Percentiles rank a stretch among this genome's conserved stretches.
phyloP scores from a whole-genome alignment of 1,284 basidiomycete species.

The Puccinia hordei region DNA sequence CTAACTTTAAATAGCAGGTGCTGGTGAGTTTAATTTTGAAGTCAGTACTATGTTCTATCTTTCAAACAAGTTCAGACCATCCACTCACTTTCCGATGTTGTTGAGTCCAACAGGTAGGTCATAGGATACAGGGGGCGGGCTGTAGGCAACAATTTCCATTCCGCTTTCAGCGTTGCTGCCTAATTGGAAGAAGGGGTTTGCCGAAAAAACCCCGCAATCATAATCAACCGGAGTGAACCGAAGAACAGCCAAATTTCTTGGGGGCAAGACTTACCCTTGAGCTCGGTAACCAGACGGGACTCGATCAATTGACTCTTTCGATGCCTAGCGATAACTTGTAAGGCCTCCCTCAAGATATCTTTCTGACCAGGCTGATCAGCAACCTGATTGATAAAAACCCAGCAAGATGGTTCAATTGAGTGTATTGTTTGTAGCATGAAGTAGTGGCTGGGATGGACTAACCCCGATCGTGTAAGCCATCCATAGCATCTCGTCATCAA shows the following conservation, averaged over 20 bases:
- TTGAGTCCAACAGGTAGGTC: conserved; percentile 82
- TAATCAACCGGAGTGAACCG: too few relatives aligned
- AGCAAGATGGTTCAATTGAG: not conserved
- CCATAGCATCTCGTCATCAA: conserved; percentile 45
- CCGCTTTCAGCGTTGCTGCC: not conserved
- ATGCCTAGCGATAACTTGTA: conserved; percentile 31
- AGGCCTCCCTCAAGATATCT: conserved; percentile 28
- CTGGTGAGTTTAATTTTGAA: conserved; percentile 1
- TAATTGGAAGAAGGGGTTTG: not conserved
- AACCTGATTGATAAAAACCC: not conserved
- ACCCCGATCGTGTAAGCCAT: conserved; percentile 43
- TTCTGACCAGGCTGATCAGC: conserved; percentile 46
- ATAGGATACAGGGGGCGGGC: conserved; percentile 61
- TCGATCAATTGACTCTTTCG: conserved; percentile 41
- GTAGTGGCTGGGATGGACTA: not conserved
- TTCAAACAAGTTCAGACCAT: conserved; percentile 81
- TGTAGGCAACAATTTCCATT: conserved; percentile 41
- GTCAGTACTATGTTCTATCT: conserved; percentile 58
- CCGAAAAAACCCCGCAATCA: not conserved
- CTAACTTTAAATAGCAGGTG: conserved; percentile 51
- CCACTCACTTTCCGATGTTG: conserved; percentile 74
- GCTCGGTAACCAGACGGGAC: conserved; percentile 13
- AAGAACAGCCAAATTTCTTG: too few relatives aligned
- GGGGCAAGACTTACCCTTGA: conserved; percentile 41
- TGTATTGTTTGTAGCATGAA: not conserved